Evolutionary conservation across 805 yeast genomes (phyloP).

Genomic region (Metahyphopichia silvanorum): DNA sequence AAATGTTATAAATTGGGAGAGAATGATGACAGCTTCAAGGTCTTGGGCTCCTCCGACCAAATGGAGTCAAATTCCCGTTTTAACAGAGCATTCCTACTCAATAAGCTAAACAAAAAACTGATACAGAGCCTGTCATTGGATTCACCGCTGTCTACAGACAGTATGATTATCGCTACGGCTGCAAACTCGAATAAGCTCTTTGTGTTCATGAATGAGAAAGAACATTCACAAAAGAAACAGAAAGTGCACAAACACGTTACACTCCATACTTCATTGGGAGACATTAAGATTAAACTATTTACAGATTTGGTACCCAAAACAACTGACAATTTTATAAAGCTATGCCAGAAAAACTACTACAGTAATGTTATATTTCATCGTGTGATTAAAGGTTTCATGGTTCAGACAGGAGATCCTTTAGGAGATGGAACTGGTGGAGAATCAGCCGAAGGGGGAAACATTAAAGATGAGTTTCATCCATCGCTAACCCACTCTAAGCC

Average conservation of each 20-base stretch:
- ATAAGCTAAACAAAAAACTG: constrained; percentile 8
- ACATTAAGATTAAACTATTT: constrained; percentile 33
- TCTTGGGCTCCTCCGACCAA: constrained; percentile 11
- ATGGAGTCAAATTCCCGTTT: constrained; percentile 4
- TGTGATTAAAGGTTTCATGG: constrained; percentile 21
- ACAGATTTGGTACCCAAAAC: constrained; percentile 37
- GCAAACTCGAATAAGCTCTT: constrained; percentile 8
- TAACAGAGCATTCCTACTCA: constrained; percentile 8
- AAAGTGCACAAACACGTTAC: constrained; percentile 5
- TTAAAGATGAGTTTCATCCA: constrained; percentile 25
- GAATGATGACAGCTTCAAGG: constrained; percentile 5
- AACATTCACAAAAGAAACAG: neutral
- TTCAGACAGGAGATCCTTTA: constrained; percentile 23
- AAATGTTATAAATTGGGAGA: constrained; percentile 8
- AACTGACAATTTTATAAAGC: constrained; percentile 36
- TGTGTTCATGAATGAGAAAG: constrained; percentile 6
- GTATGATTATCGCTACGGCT: constrained; percentile 11
- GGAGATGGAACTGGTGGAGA: constrained; percentile 26
- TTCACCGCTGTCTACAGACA: constrained; percentile 9
- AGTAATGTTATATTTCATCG: constrained; percentile 28
- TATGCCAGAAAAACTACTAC: constrained; percentile 36
- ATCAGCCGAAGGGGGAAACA: constrained; percentile 22
- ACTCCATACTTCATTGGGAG: constrained; percentile 41
- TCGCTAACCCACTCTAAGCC: constrained; percentile 23
- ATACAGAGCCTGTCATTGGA: constrained; percentile 12